phyloP scores from a whole-genome alignment of 495 filamentous ascomycete genomes.

The Cudoniella acicularis region DNA sequence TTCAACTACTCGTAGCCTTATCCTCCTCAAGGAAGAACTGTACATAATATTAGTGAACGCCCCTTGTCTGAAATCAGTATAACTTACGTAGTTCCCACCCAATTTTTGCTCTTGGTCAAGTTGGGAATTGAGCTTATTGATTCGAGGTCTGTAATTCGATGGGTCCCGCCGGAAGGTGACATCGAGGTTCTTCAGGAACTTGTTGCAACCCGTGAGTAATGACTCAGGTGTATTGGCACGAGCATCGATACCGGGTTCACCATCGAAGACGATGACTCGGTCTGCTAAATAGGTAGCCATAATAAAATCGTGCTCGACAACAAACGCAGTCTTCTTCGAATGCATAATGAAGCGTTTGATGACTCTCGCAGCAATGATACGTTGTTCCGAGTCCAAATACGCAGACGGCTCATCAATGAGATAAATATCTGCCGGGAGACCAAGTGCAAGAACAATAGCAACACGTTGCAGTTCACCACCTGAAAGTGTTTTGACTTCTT shows the following conservation, averaged over 20 bases:
- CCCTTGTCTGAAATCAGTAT: not conserved
- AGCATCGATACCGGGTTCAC: slow-evolving; percentile 81
- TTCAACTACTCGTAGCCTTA: slow-evolving; percentile 21
- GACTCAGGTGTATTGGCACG: slow-evolving; percentile 87
- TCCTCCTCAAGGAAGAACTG: slow-evolving; percentile 32
- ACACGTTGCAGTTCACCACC: slow-evolving; percentile 99
- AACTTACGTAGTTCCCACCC: slow-evolving; percentile 81
- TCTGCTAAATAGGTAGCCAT: slow-evolving; percentile 98
- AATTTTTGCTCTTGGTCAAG: slow-evolving; percentile 97
- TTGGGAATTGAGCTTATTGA: slow-evolving; percentile 96
- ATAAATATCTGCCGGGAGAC: slow-evolving; percentile 96
- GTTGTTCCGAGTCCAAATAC: slow-evolving; percentile 97
- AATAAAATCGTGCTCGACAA: slow-evolving; percentile 99
- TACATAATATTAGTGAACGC: slow-evolving; percentile 7
- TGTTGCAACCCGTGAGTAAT: slow-evolving; percentile 93
- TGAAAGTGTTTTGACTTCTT: slow-evolving; percentile 97
- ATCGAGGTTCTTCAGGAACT: slow-evolving; percentile 90
- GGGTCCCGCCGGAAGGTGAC: slow-evolving; percentile 98
- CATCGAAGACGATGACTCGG: slow-evolving; percentile 97
- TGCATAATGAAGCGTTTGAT: slow-evolving; percentile 99
- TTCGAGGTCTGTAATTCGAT: slow-evolving; percentile 90
- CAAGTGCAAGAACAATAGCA: slow-evolving; percentile 92
- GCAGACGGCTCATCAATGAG: slow-evolving; percentile 94
- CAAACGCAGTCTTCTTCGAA: slow-evolving; percentile 97
- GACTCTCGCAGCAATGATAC: slow-evolving; percentile 92